Evolutionary conservation across 768 basidiomycete genomes (phyloP).

Genomic region (Cyathus striatus): DNA sequence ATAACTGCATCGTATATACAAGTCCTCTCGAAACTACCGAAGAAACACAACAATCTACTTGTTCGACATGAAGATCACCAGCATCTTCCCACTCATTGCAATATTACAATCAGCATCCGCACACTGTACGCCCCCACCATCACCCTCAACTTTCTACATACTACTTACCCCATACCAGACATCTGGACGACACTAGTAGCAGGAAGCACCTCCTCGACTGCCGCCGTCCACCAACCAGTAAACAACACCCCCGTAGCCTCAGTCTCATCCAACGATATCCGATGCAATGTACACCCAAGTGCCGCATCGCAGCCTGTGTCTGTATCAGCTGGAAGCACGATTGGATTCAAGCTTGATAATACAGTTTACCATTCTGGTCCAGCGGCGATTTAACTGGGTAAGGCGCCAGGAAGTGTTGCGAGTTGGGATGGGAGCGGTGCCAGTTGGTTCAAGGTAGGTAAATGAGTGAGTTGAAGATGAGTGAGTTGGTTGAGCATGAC

Average conservation of each 20-base stretch:
- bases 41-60: no score
- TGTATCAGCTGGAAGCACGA: constrained; percentile 17
- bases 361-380: constrained; percentile 22
- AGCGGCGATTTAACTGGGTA: constrained; percentile 29
- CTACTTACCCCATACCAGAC: constrained; percentile 12
- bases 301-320: constrained; percentile 16
- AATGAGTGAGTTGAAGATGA: constrained; percentile 12
- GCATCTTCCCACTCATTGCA: no score
- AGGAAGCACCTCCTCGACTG: constrained; percentile 6
- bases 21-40: no score
- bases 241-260: constrained; percentile 12
- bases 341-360: constrained; percentile 22
- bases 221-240: constrained; percentile 12
- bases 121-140: constrained; percentile 6
- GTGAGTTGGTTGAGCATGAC: constrained; percentile 8
- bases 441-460: constrained; percentile 36
- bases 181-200: constrained; percentile 12
- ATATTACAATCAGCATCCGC: no score
- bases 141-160: not conserved
- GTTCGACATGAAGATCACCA: no score
- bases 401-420: constrained; percentile 26
- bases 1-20: no score
- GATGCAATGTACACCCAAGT: constrained; percentile 15
- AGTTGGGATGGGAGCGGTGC: constrained; percentile 30
- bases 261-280: constrained; percentile 14